Evolutionary conservation across 129 eudicot species (phyloP).

Genomic region (Helianthus annuus): DNA sequence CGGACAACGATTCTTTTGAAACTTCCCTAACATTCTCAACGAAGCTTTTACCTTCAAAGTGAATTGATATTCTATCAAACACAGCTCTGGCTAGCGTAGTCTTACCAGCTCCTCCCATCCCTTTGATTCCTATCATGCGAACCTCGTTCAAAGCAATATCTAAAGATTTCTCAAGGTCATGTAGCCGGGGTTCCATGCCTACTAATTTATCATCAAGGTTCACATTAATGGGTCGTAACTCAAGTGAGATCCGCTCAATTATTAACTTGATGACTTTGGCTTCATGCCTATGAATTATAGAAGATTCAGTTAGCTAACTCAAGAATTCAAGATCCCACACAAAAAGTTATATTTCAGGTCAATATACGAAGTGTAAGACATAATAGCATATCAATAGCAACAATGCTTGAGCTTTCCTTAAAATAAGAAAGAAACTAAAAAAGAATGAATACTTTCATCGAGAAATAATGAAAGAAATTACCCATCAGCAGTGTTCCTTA

Average conservation of each 20-base stretch:
- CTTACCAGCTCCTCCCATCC: constrained; percentile 31
- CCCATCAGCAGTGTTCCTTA: too few species aligned
- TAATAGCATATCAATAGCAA: too few species aligned
- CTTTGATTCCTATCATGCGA: constrained; percentile 21
- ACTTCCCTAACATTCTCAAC: constrained; percentile 15
- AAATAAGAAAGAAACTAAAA: too few species aligned
- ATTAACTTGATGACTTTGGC: constrained; percentile 6
- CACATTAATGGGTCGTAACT: neutral
- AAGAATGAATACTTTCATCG: too few species aligned
- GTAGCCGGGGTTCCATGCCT: constrained; percentile 11
- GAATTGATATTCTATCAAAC: neutral
- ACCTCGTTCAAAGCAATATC: neutral
- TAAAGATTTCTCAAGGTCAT: neutral
- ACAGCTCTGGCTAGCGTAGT: constrained; percentile 22
- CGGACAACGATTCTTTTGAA: neutral
- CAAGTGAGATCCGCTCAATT: neutral
- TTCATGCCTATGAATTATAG: neutral
- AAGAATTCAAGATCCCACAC: neutral
- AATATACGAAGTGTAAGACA: neutral
- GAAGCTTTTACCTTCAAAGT: constrained; percentile 26
- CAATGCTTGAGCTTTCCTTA: too few species aligned
- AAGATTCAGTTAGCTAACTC: neutral
- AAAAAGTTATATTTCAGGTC: neutral
- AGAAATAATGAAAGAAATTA: too few species aligned
- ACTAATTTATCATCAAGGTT: neutral